Evolutionary conservation across 352 stramenopile genomes (phyloP), one percentile per base, ranked within the genome.

Genomic region (Plasmopara muralis): DNA sequence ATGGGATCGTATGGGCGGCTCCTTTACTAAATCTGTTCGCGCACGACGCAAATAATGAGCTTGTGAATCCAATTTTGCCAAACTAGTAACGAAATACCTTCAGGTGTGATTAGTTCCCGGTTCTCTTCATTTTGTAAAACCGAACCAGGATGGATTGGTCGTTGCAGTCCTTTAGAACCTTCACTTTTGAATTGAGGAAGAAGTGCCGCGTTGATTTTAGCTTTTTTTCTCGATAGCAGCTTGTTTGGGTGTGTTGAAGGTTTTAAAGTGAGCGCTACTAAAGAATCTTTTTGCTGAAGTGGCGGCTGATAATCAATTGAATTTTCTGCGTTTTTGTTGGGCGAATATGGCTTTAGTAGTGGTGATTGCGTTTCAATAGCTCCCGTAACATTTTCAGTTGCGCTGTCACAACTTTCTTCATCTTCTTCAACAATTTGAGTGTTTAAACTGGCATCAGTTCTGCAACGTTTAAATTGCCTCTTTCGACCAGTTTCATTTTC

Each of bases 101-200:
- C 38, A 10, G 38, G 30, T 34, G 57, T 5, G 5, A 79, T 43
- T 5, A 66, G 64, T n/a, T 68, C 68, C 1, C 60, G 69, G 16
- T 70, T 57, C n/a, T 89, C 55, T 46, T 89, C 82, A 6, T 47
- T 63, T 28, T 71, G 53, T 3, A 79, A 83, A 30, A 89, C 87
- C 6, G 89, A 73, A 18, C 77, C 79, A 14, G 66, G 73, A 18
- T 60, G 64, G 29, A 29, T 45, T 41, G 43, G 37, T 50, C 55
- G 52, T 6, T 45, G 34, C 16, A 14, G 6, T 14, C 39, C 4
- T 3, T 53, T 6, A n/a, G 28, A 16, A 12, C 6, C 45, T 34
- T 30, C 7, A 43, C 16, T 42, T 30, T 47, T 35, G 34, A n/a
- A 16, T 18, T 45, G 56, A 25, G 20, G 31, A 29, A 62, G 56